Evolutionary conservation across 257 asterid species (phyloP), one percentile per base, ranked within the genome.

Genomic region (Penstemon eatonii): DNA sequence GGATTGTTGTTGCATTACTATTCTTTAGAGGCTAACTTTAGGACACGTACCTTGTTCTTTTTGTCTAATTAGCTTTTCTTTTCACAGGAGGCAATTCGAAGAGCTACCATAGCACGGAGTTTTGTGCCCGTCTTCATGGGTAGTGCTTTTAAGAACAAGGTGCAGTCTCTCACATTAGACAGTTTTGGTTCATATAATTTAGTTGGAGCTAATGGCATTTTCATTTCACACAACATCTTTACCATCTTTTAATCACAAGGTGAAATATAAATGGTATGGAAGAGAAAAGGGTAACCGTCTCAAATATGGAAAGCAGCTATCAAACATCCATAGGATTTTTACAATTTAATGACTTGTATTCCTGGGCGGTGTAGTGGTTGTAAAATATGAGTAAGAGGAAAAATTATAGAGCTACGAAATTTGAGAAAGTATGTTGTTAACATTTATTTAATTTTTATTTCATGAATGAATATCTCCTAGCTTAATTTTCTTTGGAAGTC

Each of bases 61-160:
- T 63, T 43, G 25, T 55, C 51, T 69, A 37, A 33, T 64, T 38
- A 56, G 56, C 45, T 0, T 62, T 45, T 70, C 59, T 50, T 54
- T 70, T 68, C 58, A 64, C 87, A 94, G 99, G 96, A 82, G 65
- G 99, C 97, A 42, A 87, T 94, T 52, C 76, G 99, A 60, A 91
- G 99, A 86, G 96, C 97, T 53, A 91, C 99, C 58, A 59, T 91
- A 63, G 84, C 96, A 15, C 86, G 89, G 46, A 89, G 87, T 66
- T 94, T 94, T 82, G 93, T 94, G 65, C 99, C 99, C 7, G 89
- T 94, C 46, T 94, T 91, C 78, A 94, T 94, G 99, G 99, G 99
- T 15, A 94, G 99, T 83, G 99, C 99, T 66, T 91, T 94, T 77
- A 94, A 94, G 84, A 94, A 94, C 84, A 94, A 94, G 96, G 99